Evolutionary conservation across 768 basidiomycete species (phyloP).

Genomic region (Boletales sp.): DNA sequence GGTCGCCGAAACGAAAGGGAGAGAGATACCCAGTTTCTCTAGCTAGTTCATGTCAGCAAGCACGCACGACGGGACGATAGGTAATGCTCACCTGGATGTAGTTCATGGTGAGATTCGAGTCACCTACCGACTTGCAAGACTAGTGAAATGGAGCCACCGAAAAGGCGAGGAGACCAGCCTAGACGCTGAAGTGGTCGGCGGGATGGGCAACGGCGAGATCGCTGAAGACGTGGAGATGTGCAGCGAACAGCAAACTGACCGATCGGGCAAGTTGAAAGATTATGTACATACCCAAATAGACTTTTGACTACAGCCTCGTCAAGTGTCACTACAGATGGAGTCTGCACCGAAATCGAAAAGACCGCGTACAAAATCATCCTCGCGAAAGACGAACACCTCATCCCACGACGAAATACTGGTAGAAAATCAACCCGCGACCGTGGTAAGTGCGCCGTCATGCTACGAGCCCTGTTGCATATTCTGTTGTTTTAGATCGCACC

Average conservation of each 20-base stretch:
- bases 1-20: neutral
- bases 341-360: slow-evolving; percentile 50
- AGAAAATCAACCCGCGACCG: slow-evolving; percentile 16
- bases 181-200: neutral
- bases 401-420: slow-evolving; percentile 21
- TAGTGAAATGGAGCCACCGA: slow-evolving; percentile 3
- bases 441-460: slow-evolving; percentile 13
- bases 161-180: neutral
- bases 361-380: slow-evolving; percentile 45
- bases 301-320: too few species aligned
- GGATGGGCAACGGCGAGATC: too few species aligned
- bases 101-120: slow-evolving; percentile 37
- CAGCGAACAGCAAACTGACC: slow-evolving; percentile 3
- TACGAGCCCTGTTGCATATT: neutral
- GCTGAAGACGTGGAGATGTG: too few species aligned
- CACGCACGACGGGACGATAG: neutral
- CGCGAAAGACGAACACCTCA: slow-evolving; percentile 16
- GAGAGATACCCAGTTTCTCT: slow-evolving; percentile 72
- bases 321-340: slow-evolving; percentile 32
- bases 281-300: neutral
- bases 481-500: slow-evolving; percentile 36
- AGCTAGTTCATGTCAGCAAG: slow-evolving; percentile 44
- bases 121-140: slow-evolving; percentile 1
- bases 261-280: slow-evolving; percentile 15
- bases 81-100: slow-evolving; percentile 49